phyloP scores from a whole-genome alignment of 73 alveolate genomes.

The Paramecium tetraurelia region DNA sequence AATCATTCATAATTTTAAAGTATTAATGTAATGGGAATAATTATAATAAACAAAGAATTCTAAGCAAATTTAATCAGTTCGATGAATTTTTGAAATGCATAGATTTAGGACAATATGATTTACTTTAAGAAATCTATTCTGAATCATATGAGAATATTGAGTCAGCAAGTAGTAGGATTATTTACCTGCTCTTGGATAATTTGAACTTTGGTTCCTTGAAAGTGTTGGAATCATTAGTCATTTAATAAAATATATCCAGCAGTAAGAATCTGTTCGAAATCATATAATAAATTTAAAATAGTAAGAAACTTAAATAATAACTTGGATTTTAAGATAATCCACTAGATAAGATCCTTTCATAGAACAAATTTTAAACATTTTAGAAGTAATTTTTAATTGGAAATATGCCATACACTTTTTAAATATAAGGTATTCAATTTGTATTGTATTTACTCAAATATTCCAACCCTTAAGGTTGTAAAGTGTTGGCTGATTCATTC shows the following conservation, averaged over 20 bases:
- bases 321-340: not conserved
- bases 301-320: not conserved
- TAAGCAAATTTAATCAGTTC: not conserved
- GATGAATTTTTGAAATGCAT: conserved; percentile 7
- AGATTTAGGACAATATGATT: conserved; percentile 3
- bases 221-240: not conserved
- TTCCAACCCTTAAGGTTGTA: not conserved
- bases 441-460: not conserved
- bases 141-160: not conserved
- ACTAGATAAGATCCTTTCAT: not conserved
- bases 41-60: not conserved
- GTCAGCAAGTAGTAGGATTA: conserved; percentile 1
- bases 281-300: not conserved
- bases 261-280: not conserved
- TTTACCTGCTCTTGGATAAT: not conserved
- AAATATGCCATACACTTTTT: not conserved
- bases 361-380: not conserved
- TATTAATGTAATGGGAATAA: not conserved
- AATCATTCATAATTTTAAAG: not conserved
- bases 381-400: not conserved
- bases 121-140: not conserved
- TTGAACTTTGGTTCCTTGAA: not conserved
- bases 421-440: not conserved
- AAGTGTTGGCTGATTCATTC: not conserved
- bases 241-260: not conserved